Base-by-base conservation (phyloP, 1,284 basidiomycete species). In the Rhizopogon parksii region DNA sequence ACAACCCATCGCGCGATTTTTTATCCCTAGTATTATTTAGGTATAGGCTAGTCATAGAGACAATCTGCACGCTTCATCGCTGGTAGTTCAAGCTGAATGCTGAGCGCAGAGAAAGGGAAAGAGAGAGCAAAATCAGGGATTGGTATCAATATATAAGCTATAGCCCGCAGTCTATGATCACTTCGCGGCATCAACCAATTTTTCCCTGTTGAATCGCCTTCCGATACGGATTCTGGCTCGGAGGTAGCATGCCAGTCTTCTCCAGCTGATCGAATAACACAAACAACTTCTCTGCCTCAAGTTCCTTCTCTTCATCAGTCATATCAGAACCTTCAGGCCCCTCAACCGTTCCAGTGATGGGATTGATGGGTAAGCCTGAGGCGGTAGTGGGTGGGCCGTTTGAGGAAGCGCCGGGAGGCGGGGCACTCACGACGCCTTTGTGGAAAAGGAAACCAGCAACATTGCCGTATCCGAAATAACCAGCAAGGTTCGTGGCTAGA, bases 271-370 rank as follows among this genome's bases (percentile, higher is more conserved):
- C 90, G 63, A 97, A 96, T 15, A 96, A 73, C 21, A 87, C 83
- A 62, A 95, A 91, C 40, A 97, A 71, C 62, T 85, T 85, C 71
- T 95, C 93, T 40, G 92, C 88, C 70, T 97, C 94, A 12, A 72
- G 72, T 63, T 95, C 90, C 66, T 93, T 94, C 73, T 96, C 92
- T 62, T 93, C 92, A 17, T 93, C 85, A 0, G 88, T 85, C 91
- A 96, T 93, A 38, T 83, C 78, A 17, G 68, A 45, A 4, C 4
- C 30, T 12, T 9, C 8, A 36, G 65, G 67, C 3, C 63, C 62
- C 51, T 79, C 71, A 14, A 72, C 74, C 14, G 79, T 79, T 15
- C 86, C 89, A 0, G 88, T 93, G 61, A 92, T 91, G 0, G 90
- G 88, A 64, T 92, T 85, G 61, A 91, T 83, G 4, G 72, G 66